phyloP scores from a whole-genome alignment of 1,139 yeast species.

The Taphrina flavorubra region DNA sequence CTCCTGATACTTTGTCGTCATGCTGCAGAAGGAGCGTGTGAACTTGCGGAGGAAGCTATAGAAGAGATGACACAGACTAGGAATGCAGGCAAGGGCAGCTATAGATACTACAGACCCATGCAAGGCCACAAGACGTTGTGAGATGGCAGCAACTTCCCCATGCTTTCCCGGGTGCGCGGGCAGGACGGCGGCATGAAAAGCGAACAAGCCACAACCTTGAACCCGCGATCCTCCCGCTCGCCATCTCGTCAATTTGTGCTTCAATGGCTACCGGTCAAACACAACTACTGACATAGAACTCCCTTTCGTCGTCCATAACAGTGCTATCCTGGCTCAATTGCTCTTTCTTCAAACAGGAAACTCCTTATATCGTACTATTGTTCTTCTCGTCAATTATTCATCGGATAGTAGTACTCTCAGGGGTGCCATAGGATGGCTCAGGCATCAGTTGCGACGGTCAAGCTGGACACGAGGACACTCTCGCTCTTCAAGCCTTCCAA shows the following conservation, averaged over 20 bases:
- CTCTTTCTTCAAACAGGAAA: too few relatives aligned
- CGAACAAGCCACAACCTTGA: slow-evolving; percentile 2
- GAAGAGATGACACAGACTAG: not conserved
- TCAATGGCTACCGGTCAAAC: too few relatives aligned
- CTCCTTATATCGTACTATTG: too few relatives aligned
- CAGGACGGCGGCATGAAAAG: not conserved
- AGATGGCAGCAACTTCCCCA: slow-evolving; percentile 5
- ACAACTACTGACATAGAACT: too few relatives aligned
- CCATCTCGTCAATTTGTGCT: slow-evolving; percentile 1
- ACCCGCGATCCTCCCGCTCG: slow-evolving; percentile 5
- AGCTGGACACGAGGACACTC: slow-evolving; percentile 48
- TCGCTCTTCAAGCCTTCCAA: slow-evolving; percentile 63
- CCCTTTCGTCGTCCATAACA: too few relatives aligned
- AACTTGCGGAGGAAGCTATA: not conserved
- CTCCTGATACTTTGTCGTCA: slow-evolving; percentile 40
- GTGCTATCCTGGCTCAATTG: too few relatives aligned
- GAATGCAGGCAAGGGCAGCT: not conserved
- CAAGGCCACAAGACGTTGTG: not conserved
- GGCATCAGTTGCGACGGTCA: slow-evolving; percentile 11
- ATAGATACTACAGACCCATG: not conserved
- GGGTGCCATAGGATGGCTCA: slow-evolving; percentile 4
- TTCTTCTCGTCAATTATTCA: not conserved
- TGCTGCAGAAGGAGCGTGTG: slow-evolving; percentile 4
- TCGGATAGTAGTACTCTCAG: not conserved
- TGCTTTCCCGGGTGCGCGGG: not conserved